Percentiles rank a stretch among this genome's conserved stretches.
These are phyloP conservation scores for Penicillium occitanis DNA, from an alignment of 2,329 filamentous ascomycete genomes.

Conservation along the genomic window DNA sequence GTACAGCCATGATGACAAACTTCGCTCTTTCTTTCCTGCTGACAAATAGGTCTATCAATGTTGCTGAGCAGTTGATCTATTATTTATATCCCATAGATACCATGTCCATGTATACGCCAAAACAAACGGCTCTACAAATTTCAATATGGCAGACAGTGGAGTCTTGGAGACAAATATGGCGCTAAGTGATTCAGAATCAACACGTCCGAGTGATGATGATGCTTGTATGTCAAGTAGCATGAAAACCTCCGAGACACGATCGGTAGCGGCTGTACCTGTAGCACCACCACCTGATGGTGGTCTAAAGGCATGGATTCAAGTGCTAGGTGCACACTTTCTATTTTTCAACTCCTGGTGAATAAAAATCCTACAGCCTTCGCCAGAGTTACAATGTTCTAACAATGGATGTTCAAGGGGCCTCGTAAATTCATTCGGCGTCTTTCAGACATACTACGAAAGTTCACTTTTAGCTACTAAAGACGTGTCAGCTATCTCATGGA, in stretches of 20 bases:
- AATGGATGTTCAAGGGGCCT: constrained; percentile 33
- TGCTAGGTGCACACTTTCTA: constrained; percentile 30
- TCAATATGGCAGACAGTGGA: not conserved
- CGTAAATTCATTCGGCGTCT: constrained; percentile 50
- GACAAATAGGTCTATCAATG: not conserved
- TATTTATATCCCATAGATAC: not conserved
- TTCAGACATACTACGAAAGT: constrained; percentile 50
- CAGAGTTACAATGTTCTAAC: not conserved
- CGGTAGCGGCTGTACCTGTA: not conserved
- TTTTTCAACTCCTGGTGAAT: constrained; percentile 35
- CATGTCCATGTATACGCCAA: not conserved
- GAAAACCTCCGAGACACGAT: not conserved
- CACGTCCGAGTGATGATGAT: not conserved
- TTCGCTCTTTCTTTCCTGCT: not conserved
- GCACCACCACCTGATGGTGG: constrained; percentile 28
- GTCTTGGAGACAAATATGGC: not conserved
- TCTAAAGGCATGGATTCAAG: constrained; percentile 33
- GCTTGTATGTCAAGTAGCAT: not conserved
- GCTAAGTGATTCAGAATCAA: not conserved
- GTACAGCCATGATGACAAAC: not conserved
- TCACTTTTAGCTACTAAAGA: constrained; percentile 34
- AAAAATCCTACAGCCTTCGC: not conserved
- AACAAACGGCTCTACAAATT: not conserved
- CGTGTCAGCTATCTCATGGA: constrained; percentile 22
- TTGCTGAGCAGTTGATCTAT: not conserved